phyloP scores from a whole-genome alignment of 164 flowering plant species.

The Piper betle region DNA sequence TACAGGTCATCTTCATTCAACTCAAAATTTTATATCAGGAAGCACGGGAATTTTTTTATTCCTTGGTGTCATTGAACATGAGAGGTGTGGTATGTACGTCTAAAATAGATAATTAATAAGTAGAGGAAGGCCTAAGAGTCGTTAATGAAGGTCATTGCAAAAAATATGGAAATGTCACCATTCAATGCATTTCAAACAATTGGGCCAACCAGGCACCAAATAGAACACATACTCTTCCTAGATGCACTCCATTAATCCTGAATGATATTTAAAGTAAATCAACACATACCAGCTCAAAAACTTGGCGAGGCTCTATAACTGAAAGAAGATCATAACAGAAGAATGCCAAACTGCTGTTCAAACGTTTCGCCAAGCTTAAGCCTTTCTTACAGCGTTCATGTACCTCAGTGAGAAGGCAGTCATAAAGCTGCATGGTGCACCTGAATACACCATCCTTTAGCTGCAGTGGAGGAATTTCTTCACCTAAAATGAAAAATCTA shows the following conservation, averaged over 20 bases:
- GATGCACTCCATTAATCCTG: neutral
- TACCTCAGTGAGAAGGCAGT: slow-evolving; percentile 95
- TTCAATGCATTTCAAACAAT: no score
- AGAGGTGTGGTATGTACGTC: no score
- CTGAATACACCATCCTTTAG: slow-evolving; percentile 95
- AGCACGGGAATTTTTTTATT: no score
- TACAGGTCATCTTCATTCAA: no score
- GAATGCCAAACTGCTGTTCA: slow-evolving; percentile 95
- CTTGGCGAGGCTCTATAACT: slow-evolving; percentile 93
- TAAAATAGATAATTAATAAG: no score
- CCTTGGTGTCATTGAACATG: no score
- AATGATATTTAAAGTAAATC: neutral
- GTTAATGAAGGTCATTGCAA: no score
- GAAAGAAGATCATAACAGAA: slow-evolving; percentile 96
- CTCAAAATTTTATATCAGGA: no score
- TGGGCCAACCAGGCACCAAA: no score
- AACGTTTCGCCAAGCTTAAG: slow-evolving; percentile 81
- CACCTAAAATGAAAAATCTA: slow-evolving; percentile 31
- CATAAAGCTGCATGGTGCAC: slow-evolving; percentile 90
- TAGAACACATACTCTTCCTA: no score
- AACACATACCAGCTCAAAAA: slow-evolving; percentile 80
- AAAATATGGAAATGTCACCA: no score
- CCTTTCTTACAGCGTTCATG: slow-evolving; percentile 99
- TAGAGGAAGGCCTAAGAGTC: no score
- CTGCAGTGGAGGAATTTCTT: slow-evolving; percentile 96